Evolutionary conservation across 2,329 filamentous ascomycete genomes (phyloP).

Genomic region (Massarina eburnea): DNA sequence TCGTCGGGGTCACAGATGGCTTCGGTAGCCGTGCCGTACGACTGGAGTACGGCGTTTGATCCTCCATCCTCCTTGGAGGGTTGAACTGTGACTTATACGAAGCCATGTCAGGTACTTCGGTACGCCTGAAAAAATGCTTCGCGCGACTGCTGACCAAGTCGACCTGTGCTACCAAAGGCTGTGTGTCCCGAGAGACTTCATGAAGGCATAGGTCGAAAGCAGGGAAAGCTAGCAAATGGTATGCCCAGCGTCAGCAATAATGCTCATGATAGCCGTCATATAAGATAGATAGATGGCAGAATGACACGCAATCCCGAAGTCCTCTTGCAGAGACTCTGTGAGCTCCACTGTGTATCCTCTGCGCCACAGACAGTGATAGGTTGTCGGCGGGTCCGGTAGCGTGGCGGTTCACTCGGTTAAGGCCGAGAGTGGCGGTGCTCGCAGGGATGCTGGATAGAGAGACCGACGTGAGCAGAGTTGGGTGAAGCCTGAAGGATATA

Average conservation of each 20-base stretch:
- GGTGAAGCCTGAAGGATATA: constrained; percentile 31
- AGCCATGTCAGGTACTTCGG: constrained; percentile 43
- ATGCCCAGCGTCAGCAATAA: constrained; percentile 32
- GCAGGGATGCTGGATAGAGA: constrained; percentile 28
- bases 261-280: constrained; percentile 33
- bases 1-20: constrained; percentile 38
- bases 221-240: constrained; percentile 21
- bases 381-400: constrained; percentile 34
- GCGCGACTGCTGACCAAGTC: constrained; percentile 22
- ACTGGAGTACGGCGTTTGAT: constrained; percentile 24
- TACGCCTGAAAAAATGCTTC: constrained; percentile 34
- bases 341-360: constrained; percentile 21
- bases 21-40: constrained; percentile 40
- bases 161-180: constrained; percentile 32
- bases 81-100: constrained; percentile 44
- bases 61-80: constrained; percentile 36
- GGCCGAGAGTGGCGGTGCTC: constrained; percentile 28
- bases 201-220: constrained; percentile 39
- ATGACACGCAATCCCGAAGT: constrained; percentile 29
- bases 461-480: constrained; percentile 22
- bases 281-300: constrained; percentile 28
- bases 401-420: constrained; percentile 14
- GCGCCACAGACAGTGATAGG: constrained; percentile 6
- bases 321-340: constrained; percentile 32
- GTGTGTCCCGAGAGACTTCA: constrained; percentile 43